Conservation (phyloP, 345 rosid species). For the Trapa incisa region DNA sequence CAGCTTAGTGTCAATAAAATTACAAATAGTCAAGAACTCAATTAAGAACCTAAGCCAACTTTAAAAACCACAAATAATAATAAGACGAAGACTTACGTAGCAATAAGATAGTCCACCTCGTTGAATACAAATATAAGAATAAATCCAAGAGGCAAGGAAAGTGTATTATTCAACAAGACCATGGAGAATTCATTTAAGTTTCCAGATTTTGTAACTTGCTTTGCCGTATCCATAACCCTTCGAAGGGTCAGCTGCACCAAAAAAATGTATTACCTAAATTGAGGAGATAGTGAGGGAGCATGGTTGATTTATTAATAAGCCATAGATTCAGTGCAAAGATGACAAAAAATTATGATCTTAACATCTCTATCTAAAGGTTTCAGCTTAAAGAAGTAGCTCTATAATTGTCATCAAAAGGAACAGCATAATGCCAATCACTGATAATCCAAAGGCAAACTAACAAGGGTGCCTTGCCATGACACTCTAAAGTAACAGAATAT, state of each 20-base stretch:
- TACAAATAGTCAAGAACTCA: no score
- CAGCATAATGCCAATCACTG: background rate
- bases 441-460: background rate
- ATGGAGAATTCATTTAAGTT: slow-evolving; percentile 89
- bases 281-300: background rate
- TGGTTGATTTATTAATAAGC: background rate
- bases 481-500: background rate
- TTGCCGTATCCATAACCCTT: slow-evolving; percentile 93
- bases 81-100: slow-evolving; percentile 45
- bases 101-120: slow-evolving; percentile 69
- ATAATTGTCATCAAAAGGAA: background rate
- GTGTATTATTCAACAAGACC: slow-evolving; percentile 90
- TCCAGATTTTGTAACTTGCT: slow-evolving; percentile 81
- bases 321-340: background rate
- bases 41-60: background rate
- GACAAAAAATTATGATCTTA: background rate
- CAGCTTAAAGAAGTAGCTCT: background rate
- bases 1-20: background rate
- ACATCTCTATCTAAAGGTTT: background rate
- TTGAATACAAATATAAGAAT: slow-evolving; percentile 64
- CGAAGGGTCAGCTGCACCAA: slow-evolving; percentile 73
- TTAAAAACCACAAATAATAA: background rate
- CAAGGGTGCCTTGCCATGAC: background rate
- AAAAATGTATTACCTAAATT: slow-evolving; percentile 12
- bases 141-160: slow-evolving; percentile 84